Percentiles rank a stretch among this genome's conserved stretches.
These are phyloP conservation scores for Karstenula rhodostoma DNA, from an alignment of 2,329 filamentous ascomycete species.

Conservation along the genomic window DNA sequence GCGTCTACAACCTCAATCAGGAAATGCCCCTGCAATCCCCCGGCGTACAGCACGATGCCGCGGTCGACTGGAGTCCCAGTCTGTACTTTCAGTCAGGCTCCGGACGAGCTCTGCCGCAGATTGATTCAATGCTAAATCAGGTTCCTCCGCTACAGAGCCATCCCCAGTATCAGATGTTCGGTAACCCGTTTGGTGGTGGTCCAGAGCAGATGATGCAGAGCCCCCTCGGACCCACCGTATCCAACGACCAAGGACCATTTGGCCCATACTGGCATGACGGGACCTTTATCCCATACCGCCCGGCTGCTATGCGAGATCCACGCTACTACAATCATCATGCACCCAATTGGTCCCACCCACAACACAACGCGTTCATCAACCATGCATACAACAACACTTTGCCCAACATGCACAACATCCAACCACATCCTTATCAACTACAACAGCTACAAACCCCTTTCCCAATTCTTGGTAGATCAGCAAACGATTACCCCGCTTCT, in stretches of 20 bases:
- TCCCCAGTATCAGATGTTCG: constrained; percentile 61
- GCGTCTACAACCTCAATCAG: constrained; percentile 44
- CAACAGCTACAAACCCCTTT: constrained; percentile 36
- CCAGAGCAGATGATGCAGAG: constrained; percentile 46
- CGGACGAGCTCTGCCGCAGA: constrained; percentile 55
- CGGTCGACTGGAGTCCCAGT: constrained; percentile 45
- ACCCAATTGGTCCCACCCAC: constrained; percentile 42
- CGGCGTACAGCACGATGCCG: constrained; percentile 31
- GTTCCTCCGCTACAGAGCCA: constrained; percentile 62
- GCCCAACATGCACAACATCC: constrained; percentile 35
- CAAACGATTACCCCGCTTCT: constrained; percentile 33
- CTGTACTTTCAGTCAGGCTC: constrained; percentile 48
- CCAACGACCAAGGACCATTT: constrained; percentile 51
- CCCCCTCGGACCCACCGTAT: constrained; percentile 49
- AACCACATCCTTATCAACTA: constrained; percentile 35
- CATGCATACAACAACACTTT: constrained; percentile 38
- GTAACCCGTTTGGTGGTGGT: constrained; percentile 40
- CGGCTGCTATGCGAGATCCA: constrained; percentile 51
- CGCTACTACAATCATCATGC: constrained; percentile 43
- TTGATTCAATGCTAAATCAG: constrained; percentile 70
- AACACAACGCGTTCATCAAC: constrained; percentile 37
- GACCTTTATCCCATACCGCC: constrained; percentile 51
- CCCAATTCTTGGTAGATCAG: constrained; percentile 29
- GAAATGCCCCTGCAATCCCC: constrained; percentile 48
- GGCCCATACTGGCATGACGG: constrained; percentile 54